Conservation (phyloP, 805 yeast species). For the Saccharomyces eubayanus region DNA sequence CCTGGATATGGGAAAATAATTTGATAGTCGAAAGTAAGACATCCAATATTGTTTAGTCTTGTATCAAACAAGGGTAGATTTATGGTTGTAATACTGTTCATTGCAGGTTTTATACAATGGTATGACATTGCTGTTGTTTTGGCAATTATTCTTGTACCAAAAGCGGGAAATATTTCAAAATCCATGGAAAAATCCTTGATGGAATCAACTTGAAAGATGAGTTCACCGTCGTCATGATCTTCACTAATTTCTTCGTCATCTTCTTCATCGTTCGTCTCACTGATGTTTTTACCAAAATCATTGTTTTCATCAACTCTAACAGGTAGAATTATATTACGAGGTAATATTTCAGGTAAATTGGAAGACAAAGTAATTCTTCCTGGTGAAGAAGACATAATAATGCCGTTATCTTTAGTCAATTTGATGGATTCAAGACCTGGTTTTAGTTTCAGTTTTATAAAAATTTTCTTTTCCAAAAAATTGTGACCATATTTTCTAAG, state of each 20-base stretch:
- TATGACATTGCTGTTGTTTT: conserved; percentile 71
- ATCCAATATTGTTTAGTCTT: conserved; percentile 75
- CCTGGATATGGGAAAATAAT: conserved; percentile 87
- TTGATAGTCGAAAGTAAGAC: conserved; percentile 65
- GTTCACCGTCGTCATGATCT: conserved; percentile 46
- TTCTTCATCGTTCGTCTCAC: background rate
- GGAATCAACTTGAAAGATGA: conserved; percentile 77
- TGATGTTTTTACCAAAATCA: background rate
- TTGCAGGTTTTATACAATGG: conserved; percentile 33
- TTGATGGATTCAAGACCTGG: conserved; percentile 38
- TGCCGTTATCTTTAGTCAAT: conserved; percentile 37
- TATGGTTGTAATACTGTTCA: conserved; percentile 31
- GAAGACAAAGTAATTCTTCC: conserved; percentile 82
- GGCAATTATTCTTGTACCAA: conserved; percentile 87
- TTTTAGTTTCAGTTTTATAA: conserved; percentile 68
- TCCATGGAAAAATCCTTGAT: conserved; percentile 70
- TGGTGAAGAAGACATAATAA: conserved; percentile 44
- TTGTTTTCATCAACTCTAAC: conserved; percentile 32
- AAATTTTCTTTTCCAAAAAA: conserved; percentile 81
- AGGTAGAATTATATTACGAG: conserved; percentile 78
- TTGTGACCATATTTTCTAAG: conserved; percentile 91
- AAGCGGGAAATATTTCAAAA: conserved; percentile 87
- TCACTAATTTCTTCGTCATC: conserved; percentile 2
- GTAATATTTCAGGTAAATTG: conserved; percentile 69
- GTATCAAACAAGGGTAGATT: conserved; percentile 74